Evolutionary conservation across 495 filamentous ascomycete species (phyloP).

Genomic region (Aspergillus panamensis): DNA sequence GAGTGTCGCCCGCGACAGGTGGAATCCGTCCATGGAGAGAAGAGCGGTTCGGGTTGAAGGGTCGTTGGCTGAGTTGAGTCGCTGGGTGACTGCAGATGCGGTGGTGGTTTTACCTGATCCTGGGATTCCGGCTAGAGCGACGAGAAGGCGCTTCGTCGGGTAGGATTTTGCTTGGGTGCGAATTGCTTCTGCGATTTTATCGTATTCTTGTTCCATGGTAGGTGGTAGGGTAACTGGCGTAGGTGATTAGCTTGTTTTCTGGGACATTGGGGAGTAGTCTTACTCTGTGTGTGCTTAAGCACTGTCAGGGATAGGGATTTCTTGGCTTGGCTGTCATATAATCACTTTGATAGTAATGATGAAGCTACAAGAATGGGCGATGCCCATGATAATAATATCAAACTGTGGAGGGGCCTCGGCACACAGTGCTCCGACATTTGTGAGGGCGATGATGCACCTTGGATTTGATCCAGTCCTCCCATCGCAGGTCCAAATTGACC

Average conservation of each 20-base stretch:
- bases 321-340: too few species aligned
- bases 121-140: conserved; percentile 45
- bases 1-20: conserved; percentile 34
- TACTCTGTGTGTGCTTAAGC: too few species aligned
- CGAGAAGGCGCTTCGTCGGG: conserved; percentile 27
- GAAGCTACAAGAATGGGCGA: not conserved
- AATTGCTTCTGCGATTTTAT: conserved; percentile 6
- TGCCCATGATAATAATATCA: not conserved
- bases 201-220: conserved; percentile 2
- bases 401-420: conserved; percentile 25
- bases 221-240: not conserved
- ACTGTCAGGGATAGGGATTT: too few species aligned
- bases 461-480: too few species aligned
- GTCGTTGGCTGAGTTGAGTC: conserved; percentile 26
- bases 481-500: too few species aligned
- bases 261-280: not conserved
- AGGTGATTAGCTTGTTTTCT: not conserved
- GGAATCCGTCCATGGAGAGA: conserved; percentile 45
- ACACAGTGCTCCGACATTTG: conserved; percentile 33
- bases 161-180: conserved; percentile 22
- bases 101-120: conserved; percentile 51
- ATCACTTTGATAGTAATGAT: not conserved
- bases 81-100: conserved; percentile 31
- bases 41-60: conserved; percentile 21
- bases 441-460: not conserved